A percentile compares a stretch with the other conserved stretches of the same genome.
Conservation (phyloP, 805 yeast species). For the Scheffersomyces amazonensis region DNA sequence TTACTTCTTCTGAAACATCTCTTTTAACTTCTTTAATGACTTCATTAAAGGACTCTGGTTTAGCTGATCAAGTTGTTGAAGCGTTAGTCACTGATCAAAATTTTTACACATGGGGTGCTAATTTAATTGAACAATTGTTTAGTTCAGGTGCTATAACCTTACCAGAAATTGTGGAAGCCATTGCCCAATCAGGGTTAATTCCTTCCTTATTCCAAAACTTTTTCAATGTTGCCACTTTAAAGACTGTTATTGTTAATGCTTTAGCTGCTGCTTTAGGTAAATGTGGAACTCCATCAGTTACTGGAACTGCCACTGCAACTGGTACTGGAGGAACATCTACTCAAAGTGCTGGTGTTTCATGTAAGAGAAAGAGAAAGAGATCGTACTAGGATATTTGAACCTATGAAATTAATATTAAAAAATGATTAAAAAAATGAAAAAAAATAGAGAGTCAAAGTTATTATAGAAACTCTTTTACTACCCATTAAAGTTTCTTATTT, state of each 20-base stretch:
- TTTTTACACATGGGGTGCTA: slow-evolving; percentile 38
- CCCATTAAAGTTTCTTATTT: no score
- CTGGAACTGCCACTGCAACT: slow-evolving; percentile 14
- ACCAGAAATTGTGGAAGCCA: slow-evolving; percentile 23
- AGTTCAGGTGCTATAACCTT: slow-evolving; percentile 25
- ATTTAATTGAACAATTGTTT: slow-evolving; percentile 29
- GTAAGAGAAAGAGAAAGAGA: slow-evolving; percentile 21
- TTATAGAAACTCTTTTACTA: no score
- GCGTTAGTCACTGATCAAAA: slow-evolving; percentile 34
- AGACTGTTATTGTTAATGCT: slow-evolving; percentile 39
- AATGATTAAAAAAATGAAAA: no score
- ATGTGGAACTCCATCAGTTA: slow-evolving; percentile 28
- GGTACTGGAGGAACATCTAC: slow-evolving; percentile 6
- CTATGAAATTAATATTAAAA: slow-evolving; percentile 5
- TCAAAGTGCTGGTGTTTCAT: slow-evolving; percentile 3
- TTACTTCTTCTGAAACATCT: not conserved
- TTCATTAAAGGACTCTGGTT: slow-evolving; percentile 42
- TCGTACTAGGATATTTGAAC: no score
- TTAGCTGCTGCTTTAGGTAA: slow-evolving; percentile 41
- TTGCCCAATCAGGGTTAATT: slow-evolving; percentile 35
- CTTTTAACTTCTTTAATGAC: slow-evolving; percentile 36
- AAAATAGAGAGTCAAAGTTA: no score
- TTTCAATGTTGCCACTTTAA: slow-evolving; percentile 35
- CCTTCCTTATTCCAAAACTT: slow-evolving; percentile 34
- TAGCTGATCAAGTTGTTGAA: slow-evolving; percentile 36